Base-by-base conservation (phyloP, 1,139 yeast genomes). In the Hanseniaspora uvarum region DNA sequence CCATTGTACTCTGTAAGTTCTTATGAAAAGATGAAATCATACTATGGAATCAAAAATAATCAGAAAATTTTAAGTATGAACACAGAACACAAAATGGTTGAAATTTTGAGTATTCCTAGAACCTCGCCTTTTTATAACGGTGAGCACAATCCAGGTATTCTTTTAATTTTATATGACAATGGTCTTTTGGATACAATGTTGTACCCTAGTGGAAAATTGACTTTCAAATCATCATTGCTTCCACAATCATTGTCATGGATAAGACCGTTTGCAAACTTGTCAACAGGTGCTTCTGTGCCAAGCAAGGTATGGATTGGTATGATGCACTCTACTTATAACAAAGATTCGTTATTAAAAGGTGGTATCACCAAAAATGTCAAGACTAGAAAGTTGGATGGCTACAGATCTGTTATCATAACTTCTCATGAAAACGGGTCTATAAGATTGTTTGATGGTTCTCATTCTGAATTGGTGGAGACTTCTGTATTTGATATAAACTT, bases 381-480 rank as follows among this genome's bases (percentile, higher is more conserved):
- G 10, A 62, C 80, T 34, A 80, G 92, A 16, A 70, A 74, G 10
- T 38, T 49, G 12, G 78, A 75, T 59, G 85, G 79, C 52, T 72
- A 73, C 10, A 76, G 92, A 38, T 76, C 79, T 36, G 84, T 87
- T 2, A 67, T 84, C 49, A 76, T 85, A 2, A 79, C 95, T 0
- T 97, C 96, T 1, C 96, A 87, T 65, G 76, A 77, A 37, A 81
- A 83, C 62, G 97, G 96, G 0, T 73, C 79, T 23, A 80, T 92
- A 0, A 75, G 94, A 58, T 66, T 92, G 21, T 81, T 86, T 76
- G 96, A 89, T 66, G 82, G 88, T 0, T 80, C 95, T 0, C 79
- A 82, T 58, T 86, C 85, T 28, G 95, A 86, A 60, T 69, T 79
- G 18, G 83, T 76, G 57, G 87, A 82, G 50, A 72, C 78, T n/a